phyloP scores from a whole-genome alignment of 1,139 yeast genomes.

The Diutina neorugosa region DNA sequence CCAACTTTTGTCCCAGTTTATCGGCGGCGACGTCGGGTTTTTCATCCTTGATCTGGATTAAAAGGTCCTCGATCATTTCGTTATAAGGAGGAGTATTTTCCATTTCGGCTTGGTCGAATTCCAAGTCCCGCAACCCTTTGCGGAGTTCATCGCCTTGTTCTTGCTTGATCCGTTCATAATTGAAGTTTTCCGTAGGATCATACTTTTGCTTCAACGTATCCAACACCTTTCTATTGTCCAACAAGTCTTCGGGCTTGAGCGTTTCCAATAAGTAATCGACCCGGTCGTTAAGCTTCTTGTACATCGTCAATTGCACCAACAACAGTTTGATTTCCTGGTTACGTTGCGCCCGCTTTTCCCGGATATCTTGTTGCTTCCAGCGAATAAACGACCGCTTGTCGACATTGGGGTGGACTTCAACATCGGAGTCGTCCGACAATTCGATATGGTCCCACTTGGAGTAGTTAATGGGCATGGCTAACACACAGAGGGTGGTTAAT shows the following conservation, averaged over 20 bases:
- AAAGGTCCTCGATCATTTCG: conserved; percentile 86
- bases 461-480: conserved; percentile 67
- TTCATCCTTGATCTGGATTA: conserved; percentile 56
- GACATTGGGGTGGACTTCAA: conserved; percentile 97
- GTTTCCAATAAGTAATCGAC: conserved; percentile 48
- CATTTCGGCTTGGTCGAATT: conserved; percentile 35
- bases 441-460: conserved; percentile 97
- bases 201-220: conserved; percentile 34
- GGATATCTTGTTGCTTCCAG: conserved; percentile 97
- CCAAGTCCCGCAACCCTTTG: conserved; percentile 32
- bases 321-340: conserved; percentile 65
- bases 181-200: conserved; percentile 45
- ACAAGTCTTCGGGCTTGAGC: conserved; percentile 29
- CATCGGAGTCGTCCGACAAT: conserved; percentile 88
- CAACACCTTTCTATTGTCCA: conserved; percentile 26
- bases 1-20: conserved; percentile 25
- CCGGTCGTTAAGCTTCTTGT: conserved; percentile 57
- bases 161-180: conserved; percentile 24
- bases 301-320: conserved; percentile 66
- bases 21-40: conserved; percentile 26
- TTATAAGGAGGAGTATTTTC: conserved; percentile 71
- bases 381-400: conserved; percentile 85
- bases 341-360: conserved; percentile 78
- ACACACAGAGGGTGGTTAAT: too few relatives aligned
- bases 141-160: conserved; percentile 26